Evolutionary conservation across 1,284 basidiomycete genomes (phyloP), one percentile per base, ranked within the genome.

Genomic region (Cutaneotrichosporon sp.): DNA sequence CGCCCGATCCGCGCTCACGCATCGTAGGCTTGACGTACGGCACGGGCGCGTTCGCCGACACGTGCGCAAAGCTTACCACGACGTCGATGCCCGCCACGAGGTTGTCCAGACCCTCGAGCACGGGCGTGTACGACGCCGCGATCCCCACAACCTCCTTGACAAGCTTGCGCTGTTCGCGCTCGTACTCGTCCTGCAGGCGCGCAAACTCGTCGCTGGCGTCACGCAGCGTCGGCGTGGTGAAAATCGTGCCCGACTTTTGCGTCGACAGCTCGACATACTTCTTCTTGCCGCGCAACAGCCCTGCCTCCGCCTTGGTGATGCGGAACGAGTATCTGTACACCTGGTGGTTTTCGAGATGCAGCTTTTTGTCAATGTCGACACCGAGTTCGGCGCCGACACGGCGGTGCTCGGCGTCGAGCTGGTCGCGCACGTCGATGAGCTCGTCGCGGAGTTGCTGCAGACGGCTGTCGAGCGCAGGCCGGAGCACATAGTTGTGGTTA

Each of bases 81-180:
- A 98, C 91, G 69, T 99, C 96, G 18, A 98, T 76, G 62, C 93
- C 85, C 0, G 96, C 94, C 42, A 99, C 77, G 18, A 91, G 77
- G 55, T 83, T 82, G 70, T 97, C 93, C 61, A 97, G 78, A n/a
- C 81, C 80, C 73, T 97, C 94, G 26, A 99, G 76, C 1, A 97
- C 85, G 5, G 91, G 85, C 1, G 86, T 86, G 72, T 98, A 98
- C 1, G 92, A 89, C 2, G 87, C 88, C 9, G 94, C 94, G 62
- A 97, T 97, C 39, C 79, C 83, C 14, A 98, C 88, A 12, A 99
- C 87, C 68, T 97, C 90, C 70, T 88, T 93, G 44, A 97, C 96
- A 4, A 99, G 79, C 1, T 82, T 80, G 54, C 82, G 83, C 72
- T 97, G 93, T 39, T 84, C 86, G 53, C 81, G 80, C 34, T 81